Evolutionary conservation across 176 grass and related monocot species (phyloP), one percentile per base, ranked within the genome.

Genomic region (Cymbopogon citratus): DNA sequence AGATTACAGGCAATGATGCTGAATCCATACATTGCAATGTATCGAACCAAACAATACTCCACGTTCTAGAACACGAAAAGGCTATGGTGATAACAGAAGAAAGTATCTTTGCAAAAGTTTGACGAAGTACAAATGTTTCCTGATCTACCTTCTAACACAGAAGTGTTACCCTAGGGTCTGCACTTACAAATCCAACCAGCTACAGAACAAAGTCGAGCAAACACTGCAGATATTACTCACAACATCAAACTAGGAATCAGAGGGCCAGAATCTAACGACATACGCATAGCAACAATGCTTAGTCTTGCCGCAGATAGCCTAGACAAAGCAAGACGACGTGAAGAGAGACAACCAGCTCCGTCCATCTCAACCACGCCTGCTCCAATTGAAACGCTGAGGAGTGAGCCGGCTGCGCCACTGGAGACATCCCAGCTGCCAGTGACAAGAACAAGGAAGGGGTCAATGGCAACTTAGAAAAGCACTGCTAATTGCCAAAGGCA

Each of bases 341-440:
- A 45, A 96, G 27, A 45, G 54, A 73, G 23, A 88, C 48, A 28
- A 87, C 10, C 68, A 87, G 79, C 41, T 83, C 80, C 12, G 25
- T 84, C 90, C 52, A 89, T 73, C 85, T 94, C 48, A 45, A 81
- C 33, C 69, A 34, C 23, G 26, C 46, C 48, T 35, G 85, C 73
- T 74, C 77, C 80, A 85, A 66, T 31, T 49, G 54, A 3, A 71
- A 71, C 21, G 84, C 83, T 6, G 54, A 86, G 7, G 76, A 86
- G 8, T 83, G 76, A 3, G 46, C 77, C 9, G 86, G 83, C 76
- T 92, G 90, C 3, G 86, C 78, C 2, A n/a, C 60, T 25, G 93
- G 93, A 35, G 93, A 79, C n/a, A 87, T 49, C 60, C 26, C 90
- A 75, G 76, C 93, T 96, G 87, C 12, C 10, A 68, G 4, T 52